Evolutionary conservation across 2,329 filamentous ascomycete genomes (phyloP).

Genomic region (Phyllosticta paracitricarpa): DNA sequence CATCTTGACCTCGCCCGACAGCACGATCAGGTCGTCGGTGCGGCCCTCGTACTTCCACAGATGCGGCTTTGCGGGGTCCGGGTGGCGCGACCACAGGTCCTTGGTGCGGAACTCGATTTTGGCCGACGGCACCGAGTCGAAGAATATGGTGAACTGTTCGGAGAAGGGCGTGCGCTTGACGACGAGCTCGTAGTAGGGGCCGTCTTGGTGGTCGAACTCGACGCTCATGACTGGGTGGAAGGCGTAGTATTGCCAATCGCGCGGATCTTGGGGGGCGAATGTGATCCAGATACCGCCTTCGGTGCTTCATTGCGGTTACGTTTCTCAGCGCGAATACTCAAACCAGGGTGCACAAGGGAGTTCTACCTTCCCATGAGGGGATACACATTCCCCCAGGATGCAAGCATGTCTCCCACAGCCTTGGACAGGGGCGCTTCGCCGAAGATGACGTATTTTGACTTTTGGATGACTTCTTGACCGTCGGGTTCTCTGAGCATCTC

Average conservation of each 20-base stretch:
- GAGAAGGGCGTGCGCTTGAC: constrained; percentile 7
- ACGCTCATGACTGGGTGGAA: constrained; percentile 12
- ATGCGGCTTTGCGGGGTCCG: constrained; percentile 11
- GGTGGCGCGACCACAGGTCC: constrained; percentile 18
- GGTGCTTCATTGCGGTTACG: background rate
- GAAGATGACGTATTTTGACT: background rate
- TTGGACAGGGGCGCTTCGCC: background rate
- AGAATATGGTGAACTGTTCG: constrained; percentile 17
- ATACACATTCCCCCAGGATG: background rate
- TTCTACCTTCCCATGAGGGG: background rate
- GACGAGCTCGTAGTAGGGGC: constrained; percentile 12
- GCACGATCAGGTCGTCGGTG: constrained; percentile 40
- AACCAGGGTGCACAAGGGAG: background rate
- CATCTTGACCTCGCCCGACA: constrained; percentile 43
- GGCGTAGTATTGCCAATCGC: constrained; percentile 14
- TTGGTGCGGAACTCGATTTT: constrained; percentile 14
- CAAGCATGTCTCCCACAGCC: background rate
- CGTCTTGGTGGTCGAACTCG: constrained; percentile 10
- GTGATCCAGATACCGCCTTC: constrained; percentile 11
- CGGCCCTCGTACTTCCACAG: constrained; percentile 18
- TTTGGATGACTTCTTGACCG: background rate
- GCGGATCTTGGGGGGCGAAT: background rate
- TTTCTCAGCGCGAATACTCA: background rate
- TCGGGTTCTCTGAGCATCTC: background rate
- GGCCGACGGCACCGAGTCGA: constrained; percentile 17